Evolutionary conservation across 768 basidiomycete species (phyloP).

Genomic region (Tricholomella constricta): DNA sequence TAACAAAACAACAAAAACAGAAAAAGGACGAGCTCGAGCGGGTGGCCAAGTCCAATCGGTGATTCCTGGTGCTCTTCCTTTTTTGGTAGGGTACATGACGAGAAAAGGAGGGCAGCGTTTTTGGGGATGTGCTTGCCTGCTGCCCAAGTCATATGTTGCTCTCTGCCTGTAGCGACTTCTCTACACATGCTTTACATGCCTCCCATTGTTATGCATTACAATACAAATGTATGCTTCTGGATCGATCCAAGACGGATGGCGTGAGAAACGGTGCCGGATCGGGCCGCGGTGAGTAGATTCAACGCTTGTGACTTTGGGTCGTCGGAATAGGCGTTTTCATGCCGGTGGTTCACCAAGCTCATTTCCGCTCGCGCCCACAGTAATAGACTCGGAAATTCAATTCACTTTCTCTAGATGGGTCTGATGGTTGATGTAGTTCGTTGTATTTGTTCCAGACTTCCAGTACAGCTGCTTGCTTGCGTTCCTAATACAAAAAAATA

Average conservation of each 20-base stretch:
- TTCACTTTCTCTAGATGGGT: too few species aligned
- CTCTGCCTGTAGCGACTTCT: conserved; percentile 8
- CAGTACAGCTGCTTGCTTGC: conserved; percentile 7
- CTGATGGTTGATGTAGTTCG: conserved; percentile 1
- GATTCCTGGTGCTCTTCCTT: conserved; percentile 40
- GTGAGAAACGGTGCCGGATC: too few species aligned
- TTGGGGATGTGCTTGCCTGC: conserved; percentile 11
- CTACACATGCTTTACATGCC: conserved; percentile 14
- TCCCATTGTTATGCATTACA: conserved; percentile 10
- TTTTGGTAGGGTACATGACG: conserved; percentile 11
- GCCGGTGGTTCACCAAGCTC: too few species aligned
- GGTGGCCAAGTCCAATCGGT: conserved; percentile 99
- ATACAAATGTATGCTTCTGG: neutral
- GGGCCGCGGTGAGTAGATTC: too few species aligned
- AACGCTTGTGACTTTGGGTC: too few species aligned
- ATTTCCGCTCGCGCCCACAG: too few species aligned
- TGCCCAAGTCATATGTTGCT: conserved; percentile 6
- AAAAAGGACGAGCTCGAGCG: conserved; percentile 99
- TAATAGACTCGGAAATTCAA: too few species aligned
- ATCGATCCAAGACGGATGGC: neutral
- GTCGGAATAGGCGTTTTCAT: too few species aligned
- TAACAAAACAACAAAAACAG: conserved; percentile 38
- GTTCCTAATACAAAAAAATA: conserved; percentile 7
- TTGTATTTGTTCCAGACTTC: conserved; percentile 13
- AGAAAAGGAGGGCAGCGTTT: conserved; percentile 16